Evolutionary conservation across 129 eudicot genomes (phyloP), one percentile per base, ranked within the genome.

Genomic region (Helichrysum umbraculigerum): DNA sequence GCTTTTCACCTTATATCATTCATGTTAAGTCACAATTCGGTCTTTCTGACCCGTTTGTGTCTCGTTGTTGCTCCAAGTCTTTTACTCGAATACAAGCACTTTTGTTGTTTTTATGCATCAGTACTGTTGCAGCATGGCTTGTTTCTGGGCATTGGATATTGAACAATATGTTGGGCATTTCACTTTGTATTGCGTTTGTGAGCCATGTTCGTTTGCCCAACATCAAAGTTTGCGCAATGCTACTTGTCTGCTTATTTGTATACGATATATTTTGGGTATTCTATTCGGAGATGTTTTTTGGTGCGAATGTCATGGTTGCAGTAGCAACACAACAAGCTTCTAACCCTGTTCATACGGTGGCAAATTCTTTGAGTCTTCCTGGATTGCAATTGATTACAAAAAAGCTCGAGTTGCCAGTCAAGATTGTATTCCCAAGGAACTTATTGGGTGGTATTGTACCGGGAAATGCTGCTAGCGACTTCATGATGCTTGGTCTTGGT

Each of bases 401-500:
- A 73, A 91, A 94, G 74, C 91, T 94, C n/a, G 98, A 94, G 83
- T 72, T 94, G 83, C 98, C 98, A 9, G 98, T 94, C 22, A 94
- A 94, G 80, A 91, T 94, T 84, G 96, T 94, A 44, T 88, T 91
- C 51, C 98, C 98, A 1, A 87, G 98, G 78, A 91, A 94, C 84
- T 81, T 94, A 77, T 84, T 94, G 33, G 98, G 97, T 72, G 88
- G 97, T 63, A 87, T 83, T 21, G 74, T 88, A 61, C 96, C 98
- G 58, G 97, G 91, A 79, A 81, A 89, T 65, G 81, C 56, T 84
- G 87, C 92, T 76, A 74, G 81, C 21, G 96, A 94, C 73, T 94
- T 88, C 86, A 91, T 94, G 98, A 94, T 94, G 97, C 98, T 94
- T 78, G 98, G 98, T 76, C 97, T 94, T 79, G 98, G 98, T 33